phyloP scores from a whole-genome alignment of 2,329 filamentous ascomycete genomes.

The Bipolaris oryzae region DNA sequence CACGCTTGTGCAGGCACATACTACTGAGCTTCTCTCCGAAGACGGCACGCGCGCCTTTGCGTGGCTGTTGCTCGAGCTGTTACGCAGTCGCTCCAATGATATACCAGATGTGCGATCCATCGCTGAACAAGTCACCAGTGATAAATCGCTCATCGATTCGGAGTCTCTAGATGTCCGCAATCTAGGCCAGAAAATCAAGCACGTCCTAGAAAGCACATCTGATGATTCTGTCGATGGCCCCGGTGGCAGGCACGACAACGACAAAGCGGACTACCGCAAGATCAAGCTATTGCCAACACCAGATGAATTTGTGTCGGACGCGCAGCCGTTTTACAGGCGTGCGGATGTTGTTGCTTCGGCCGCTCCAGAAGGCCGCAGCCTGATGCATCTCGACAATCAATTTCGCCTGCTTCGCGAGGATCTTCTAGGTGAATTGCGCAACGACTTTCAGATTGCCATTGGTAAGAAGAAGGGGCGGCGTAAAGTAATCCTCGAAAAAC shows the following conservation, averaged over 20 bases:
- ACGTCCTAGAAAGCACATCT: constrained; percentile 55
- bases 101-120: constrained; percentile 34
- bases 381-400: constrained; percentile 69
- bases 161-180: constrained; percentile 59
- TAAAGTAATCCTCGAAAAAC: constrained; percentile 47
- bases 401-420: constrained; percentile 75
- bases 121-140: constrained; percentile 29
- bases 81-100: constrained; percentile 45
- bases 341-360: constrained; percentile 57
- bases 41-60: constrained; percentile 42
- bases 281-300: constrained; percentile 70
- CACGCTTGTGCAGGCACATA: constrained; percentile 48
- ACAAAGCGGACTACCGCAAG: constrained; percentile 64
- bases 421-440: constrained; percentile 69
- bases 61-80: constrained; percentile 56
- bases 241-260: constrained; percentile 77
- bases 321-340: constrained; percentile 60
- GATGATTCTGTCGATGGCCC: constrained; percentile 52
- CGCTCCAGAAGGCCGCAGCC: constrained; percentile 47
- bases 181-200: constrained; percentile 62
- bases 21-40: constrained; percentile 28
- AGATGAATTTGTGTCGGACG: constrained; percentile 65
- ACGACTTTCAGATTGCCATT: constrained; percentile 61
- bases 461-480: constrained; percentile 57
- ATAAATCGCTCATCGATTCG: constrained; percentile 31